Conservation (phyloP, 2,329 filamentous ascomycete species). For the Aspergillus arachidicola region DNA sequence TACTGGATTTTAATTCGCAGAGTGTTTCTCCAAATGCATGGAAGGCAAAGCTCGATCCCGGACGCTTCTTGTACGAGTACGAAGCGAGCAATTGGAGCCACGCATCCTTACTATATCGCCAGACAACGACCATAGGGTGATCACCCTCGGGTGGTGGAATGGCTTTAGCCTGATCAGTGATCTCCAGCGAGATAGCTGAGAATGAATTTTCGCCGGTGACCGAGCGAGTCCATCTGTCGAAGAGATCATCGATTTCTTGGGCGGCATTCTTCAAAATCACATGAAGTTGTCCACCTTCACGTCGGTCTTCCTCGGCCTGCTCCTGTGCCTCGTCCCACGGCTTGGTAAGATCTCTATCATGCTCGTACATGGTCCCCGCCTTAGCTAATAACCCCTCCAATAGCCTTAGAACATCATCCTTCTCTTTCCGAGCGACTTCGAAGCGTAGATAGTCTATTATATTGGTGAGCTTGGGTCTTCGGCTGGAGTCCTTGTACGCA, state of each 20-base stretch:
- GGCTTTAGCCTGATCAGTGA: slow-evolving; percentile 30
- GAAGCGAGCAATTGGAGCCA: slow-evolving; percentile 44
- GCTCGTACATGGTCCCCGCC: slow-evolving; percentile 8
- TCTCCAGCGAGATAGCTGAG: slow-evolving; percentile 26
- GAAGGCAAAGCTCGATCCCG: slow-evolving; percentile 27
- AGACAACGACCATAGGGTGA: slow-evolving; percentile 39
- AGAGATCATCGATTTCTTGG: slow-evolving; percentile 22
- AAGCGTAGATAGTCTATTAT: slow-evolving; percentile 51
- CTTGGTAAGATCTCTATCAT: slow-evolving; percentile 40
- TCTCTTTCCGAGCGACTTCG: slow-evolving; percentile 37
- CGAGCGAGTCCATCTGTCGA: slow-evolving; percentile 23
- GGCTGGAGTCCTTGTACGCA: slow-evolving; percentile 39
- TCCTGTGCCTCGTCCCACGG: slow-evolving; percentile 32
- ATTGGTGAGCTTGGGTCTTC: slow-evolving; percentile 32
- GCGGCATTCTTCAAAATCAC: slow-evolving; percentile 22
- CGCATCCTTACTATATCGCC: slow-evolving; percentile 34
- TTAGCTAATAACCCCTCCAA: slow-evolving; percentile 35
- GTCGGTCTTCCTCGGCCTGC: slow-evolving; percentile 23
- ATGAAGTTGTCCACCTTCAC: slow-evolving; percentile 18
- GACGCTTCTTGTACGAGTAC: slow-evolving; percentile 33
- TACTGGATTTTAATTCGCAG: slow-evolving; percentile 35
- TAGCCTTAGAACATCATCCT: slow-evolving; percentile 30
- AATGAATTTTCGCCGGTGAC: slow-evolving; percentile 20
- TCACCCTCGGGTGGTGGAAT: slow-evolving; percentile 35
- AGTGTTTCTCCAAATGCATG: slow-evolving; percentile 38